phyloP scores from a whole-genome alignment of 129 eudicot genomes.

The Heracleum sosnowskyi region DNA sequence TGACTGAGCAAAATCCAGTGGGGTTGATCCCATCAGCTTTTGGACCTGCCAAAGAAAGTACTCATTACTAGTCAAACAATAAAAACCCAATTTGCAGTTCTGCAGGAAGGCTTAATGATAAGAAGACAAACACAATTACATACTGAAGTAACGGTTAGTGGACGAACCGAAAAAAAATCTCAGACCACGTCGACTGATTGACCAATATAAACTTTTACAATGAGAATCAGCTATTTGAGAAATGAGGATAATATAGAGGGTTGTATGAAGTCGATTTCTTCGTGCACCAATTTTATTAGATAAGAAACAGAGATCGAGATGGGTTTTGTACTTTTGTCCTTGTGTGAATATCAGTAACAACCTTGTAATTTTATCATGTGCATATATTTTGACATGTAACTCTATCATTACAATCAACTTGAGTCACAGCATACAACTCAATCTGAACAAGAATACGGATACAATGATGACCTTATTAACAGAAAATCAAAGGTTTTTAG shows the following conservation, averaged over 20 bases:
- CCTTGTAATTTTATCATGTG: background rate
- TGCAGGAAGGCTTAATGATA: background rate
- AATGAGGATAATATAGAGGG: background rate
- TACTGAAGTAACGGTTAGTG: background rate
- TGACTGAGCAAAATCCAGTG: conserved; percentile 76
- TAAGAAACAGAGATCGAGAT: background rate
- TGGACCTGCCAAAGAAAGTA: conserved; percentile 50
- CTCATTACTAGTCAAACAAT: background rate
- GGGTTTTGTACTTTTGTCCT: background rate
- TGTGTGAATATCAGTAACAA: background rate
- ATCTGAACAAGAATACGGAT: background rate
- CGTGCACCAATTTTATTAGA: background rate
- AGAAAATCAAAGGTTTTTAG: background rate
- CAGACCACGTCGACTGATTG: background rate
- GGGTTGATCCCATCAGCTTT: conserved; percentile 87
- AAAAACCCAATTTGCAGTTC: conserved; percentile 4
- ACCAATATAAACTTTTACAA: background rate
- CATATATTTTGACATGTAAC: background rate
- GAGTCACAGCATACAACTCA: background rate
- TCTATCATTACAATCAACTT: background rate
- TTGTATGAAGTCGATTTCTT: background rate
- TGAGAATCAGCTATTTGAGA: too few species aligned
- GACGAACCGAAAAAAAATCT: background rate
- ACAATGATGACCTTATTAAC: background rate
- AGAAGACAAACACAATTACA: too few species aligned